Base-by-base conservation (phyloP, 306 rosid genomes). In the Benincasa hispida region DNA sequence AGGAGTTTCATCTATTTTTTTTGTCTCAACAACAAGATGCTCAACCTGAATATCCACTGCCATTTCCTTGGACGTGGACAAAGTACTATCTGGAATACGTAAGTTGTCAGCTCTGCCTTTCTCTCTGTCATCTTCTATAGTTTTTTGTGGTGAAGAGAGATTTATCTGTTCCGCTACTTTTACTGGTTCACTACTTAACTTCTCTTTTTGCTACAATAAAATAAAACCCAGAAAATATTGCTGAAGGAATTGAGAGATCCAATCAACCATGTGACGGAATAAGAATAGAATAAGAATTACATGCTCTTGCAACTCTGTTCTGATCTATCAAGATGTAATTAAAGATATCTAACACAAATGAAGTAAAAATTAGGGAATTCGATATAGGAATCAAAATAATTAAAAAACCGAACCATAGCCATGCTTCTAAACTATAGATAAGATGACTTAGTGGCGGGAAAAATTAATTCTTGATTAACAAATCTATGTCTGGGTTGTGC, bases 101-200 rank as follows among this genome's bases (percentile, higher is more conserved):
- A 59, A 50, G 68, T 63, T 35, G 32, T 62, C 62, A 13, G 48
- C 51, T 12, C 53, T 50, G 25, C 73, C 39, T 42, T 37, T 63
- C 47, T 77, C 74, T 9, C 34, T 65, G 56, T 77, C 80, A 27
- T 53, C 66, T 75, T 75, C 68, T 75, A 55, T 35, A 42, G 54
- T 75, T 75, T 56, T 54, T 39, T 56, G 17, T 22, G 53, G 53
- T 55, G 78, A 22, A 55, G 54, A 72, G 27, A 72, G 14, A 50
- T 57, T 41, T 30, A 39, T 58, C 10, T 58, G 54, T 25, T 76
- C 79, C 18, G 41, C 30, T 57, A 30, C 47, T 61, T 76, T 47
- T n/a, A 61, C 58, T 47, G 76, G 17, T 50, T 72, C 76, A 50
- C 76, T 50, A 30, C 17, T 70, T 17, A 50, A 9, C 42, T 72